Evolutionary conservation across 352 stramenopile genomes (phyloP).

Genomic region (Phytophthora ramorum): DNA sequence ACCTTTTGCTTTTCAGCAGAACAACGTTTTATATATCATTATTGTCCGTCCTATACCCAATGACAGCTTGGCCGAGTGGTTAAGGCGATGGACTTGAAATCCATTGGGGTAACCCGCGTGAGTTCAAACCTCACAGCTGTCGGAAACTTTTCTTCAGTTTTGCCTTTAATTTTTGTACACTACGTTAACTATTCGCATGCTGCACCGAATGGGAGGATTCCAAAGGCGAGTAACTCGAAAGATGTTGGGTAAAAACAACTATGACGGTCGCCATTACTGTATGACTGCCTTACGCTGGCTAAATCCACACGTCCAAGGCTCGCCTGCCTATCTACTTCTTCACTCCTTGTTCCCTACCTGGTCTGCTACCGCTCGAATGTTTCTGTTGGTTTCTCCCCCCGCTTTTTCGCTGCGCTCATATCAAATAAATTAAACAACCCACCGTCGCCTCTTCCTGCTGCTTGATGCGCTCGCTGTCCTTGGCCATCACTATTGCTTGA

Average conservation of each 20-base stretch:
- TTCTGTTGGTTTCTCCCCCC: constrained; percentile 21
- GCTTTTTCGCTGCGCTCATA: constrained; percentile 35
- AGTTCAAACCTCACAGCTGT: constrained; percentile 49
- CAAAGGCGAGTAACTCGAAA: too few species aligned
- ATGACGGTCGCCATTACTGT: constrained; percentile 21
- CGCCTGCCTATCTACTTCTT: constrained; percentile 19
- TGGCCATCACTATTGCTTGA: not conserved
- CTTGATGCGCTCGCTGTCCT: constrained; percentile 3
- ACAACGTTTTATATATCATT: not conserved
- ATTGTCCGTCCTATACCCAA: not conserved
- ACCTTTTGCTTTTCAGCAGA: too few species aligned
- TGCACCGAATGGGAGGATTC: too few species aligned
- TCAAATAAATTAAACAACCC: constrained; percentile 51
- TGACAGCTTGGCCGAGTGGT: constrained; percentile 44
- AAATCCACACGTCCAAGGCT: not conserved
- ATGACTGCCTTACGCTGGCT: constrained; percentile 11
- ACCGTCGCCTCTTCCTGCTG: constrained; percentile 8
- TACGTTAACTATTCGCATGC: too few species aligned
- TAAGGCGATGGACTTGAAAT: constrained; percentile 48
- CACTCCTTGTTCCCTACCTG: constrained; percentile 15
- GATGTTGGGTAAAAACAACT: constrained; percentile 19
- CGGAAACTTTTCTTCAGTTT: constrained; percentile 17
- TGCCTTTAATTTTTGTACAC: too few species aligned
- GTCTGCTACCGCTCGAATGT: constrained; percentile 22
- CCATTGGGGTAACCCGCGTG: constrained; percentile 41